Base-by-base conservation (phyloP, 306 rosid genomes). In the Pyrus pyrifolia region DNA sequence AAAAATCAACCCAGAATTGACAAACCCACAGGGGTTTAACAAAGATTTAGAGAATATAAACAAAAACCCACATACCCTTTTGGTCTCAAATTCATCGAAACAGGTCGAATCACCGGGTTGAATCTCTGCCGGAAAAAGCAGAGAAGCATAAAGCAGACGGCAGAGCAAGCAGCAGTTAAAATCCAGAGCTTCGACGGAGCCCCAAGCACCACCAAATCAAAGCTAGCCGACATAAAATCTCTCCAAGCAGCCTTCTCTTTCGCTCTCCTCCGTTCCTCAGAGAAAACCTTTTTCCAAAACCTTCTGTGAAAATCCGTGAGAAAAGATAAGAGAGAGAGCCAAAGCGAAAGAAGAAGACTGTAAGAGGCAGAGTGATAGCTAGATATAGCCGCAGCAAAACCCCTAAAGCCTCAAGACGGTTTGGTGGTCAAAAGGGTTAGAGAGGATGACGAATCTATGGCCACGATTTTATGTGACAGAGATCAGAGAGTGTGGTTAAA, bases 81-180 rank as follows among this genome's bases (percentile, higher is more conserved):
- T 38, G 88, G 88, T 72, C 91, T 90, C 90, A 90, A 89, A 89
- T 91, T 90, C 99, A 95, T 95, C 88, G 97, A 95, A 88, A 80
- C 85, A 33, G 70, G 4, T 38, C 66, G 76, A 44, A 72, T 65
- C 81, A 85, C 74, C 49, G 42, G 80, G 82, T 60, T 85, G 46
- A 82, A 82, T 46, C 88, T 77, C 74, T 89, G 83, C 80, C 73
- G 8, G 35, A 62, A 65, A 55, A 38, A 76, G 86, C 86, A 80
- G 81, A 76, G 71, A 19, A 85, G 71, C 81, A 89, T 78, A 73
- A 58, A 86, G 83, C 67, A 74, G 60, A 45, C 23, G 68, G 55
- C 64, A 8, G 5, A 42, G 13, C 33, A 64, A 38, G 53, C 22
- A 77, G 52, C 17, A 70, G 72, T 70, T 18, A 79, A 57, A 83